These are phyloP conservation scores for Penicillium verhagenii DNA, from an alignment of 495 filamentous ascomycete genomes.

Conservation along the genomic window DNA sequence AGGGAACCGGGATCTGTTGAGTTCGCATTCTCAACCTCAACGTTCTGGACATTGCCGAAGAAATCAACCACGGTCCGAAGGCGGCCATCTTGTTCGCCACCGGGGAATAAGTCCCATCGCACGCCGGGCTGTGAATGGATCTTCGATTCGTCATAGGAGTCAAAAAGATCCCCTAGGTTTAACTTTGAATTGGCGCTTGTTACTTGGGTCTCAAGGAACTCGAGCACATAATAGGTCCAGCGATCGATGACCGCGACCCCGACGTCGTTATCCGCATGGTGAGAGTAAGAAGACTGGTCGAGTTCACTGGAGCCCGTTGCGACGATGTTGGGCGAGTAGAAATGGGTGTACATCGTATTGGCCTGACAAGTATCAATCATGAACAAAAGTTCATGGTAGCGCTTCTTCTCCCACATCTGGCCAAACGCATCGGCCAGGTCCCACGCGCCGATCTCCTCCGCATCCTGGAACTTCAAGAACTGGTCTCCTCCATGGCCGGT, in stretches of 20 bases:
- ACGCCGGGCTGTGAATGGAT: slow-evolving; percentile 93
- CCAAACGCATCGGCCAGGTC: slow-evolving; percentile 97
- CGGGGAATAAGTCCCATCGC: slow-evolving; percentile 86
- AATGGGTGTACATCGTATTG: slow-evolving; percentile 97
- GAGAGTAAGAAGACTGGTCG: slow-evolving; percentile 91
- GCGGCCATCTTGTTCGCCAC: slow-evolving; percentile 71
- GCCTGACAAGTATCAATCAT: slow-evolving; percentile 99
- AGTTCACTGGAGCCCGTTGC: slow-evolving; percentile 92
- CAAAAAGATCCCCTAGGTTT: slow-evolving; percentile 89
- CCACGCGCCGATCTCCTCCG: slow-evolving; percentile 94
- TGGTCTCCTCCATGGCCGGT: slow-evolving; percentile 98
- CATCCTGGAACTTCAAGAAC: slow-evolving; percentile 97
- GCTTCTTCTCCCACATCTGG: slow-evolving; percentile 99
- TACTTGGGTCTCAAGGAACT: slow-evolving; percentile 91
- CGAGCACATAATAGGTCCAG: slow-evolving; percentile 98
- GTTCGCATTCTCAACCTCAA: slow-evolving; percentile 73
- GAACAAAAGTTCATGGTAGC: slow-evolving; percentile 93
- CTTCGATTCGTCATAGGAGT: slow-evolving; percentile 90
- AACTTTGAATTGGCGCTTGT: slow-evolving; percentile 77
- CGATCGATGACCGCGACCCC: slow-evolving; percentile 97
- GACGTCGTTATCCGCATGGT: slow-evolving; percentile 97
- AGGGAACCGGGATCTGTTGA: slow-evolving; percentile 55
- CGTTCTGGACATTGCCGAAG: slow-evolving; percentile 96
- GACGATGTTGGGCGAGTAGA: slow-evolving; percentile 96
- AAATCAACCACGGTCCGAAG: slow-evolving; percentile 87